These are phyloP conservation scores for Solanum chaucha DNA, from an alignment of 257 asterid species.

Conservation along the genomic window DNA sequence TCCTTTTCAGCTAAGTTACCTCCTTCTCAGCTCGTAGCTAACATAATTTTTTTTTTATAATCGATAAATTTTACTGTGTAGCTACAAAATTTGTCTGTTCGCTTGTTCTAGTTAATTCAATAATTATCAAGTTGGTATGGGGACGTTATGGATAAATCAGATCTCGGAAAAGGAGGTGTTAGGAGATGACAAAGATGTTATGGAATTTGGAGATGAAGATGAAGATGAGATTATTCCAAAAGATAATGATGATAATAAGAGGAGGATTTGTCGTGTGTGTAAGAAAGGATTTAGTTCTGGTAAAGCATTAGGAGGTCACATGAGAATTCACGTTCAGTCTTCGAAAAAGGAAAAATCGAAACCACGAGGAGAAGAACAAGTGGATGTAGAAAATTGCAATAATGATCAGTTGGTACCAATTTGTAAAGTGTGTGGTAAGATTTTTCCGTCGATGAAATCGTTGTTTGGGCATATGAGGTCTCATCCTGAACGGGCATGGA, in stretches of 20 bases:
- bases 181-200: neutral
- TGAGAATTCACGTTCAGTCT: conserved; percentile 50
- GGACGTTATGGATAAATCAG: conserved; percentile 12
- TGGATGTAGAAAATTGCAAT: neutral
- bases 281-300: conserved; percentile 42
- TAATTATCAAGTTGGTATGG: conserved; percentile 1
- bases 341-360: conserved; percentile 10
- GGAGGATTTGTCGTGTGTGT: conserved; percentile 42
- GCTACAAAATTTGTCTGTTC: neutral
- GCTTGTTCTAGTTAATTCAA: neutral
- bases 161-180: conserved; percentile 2
- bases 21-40: neutral
- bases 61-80: neutral
- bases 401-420: neutral
- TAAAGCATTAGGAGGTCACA: conserved; percentile 83
- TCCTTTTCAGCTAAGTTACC: conserved; percentile 10
- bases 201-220: neutral
- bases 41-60: neutral
- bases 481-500: conserved; percentile 54
- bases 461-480: conserved; percentile 60
- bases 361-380: neutral
- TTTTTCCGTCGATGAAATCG: conserved; percentile 40
- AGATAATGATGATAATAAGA: neutral
- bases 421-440: conserved; percentile 32
- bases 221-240: neutral